phyloP scores from a whole-genome alignment of 371 early-diverging fungal genomes.

The Synchytrium microbalum region DNA sequence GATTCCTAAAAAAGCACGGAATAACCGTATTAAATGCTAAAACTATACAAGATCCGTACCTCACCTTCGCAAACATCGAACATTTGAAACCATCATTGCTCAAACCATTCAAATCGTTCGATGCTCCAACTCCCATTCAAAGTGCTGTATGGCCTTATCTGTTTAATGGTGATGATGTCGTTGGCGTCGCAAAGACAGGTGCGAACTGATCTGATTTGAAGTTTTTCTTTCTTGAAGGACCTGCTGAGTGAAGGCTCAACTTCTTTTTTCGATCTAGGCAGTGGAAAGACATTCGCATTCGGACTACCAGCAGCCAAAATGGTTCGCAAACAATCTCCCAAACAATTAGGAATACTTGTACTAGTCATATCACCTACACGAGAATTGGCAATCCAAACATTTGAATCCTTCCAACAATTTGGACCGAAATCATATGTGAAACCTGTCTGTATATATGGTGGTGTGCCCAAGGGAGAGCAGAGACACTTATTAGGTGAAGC shows the following conservation, averaged over 20 bases:
- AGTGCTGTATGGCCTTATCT: slow-evolving; percentile 44
- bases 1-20: no score
- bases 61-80: background rate
- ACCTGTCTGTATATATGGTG: slow-evolving; percentile 31
- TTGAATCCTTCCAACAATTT: slow-evolving; percentile 45
- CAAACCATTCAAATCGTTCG: slow-evolving; percentile 15
- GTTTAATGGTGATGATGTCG: slow-evolving; percentile 49
- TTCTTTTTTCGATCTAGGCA: slow-evolving; percentile 27
- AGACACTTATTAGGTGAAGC: slow-evolving; percentile 51
- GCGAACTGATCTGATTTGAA: slow-evolving; percentile 16
- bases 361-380: slow-evolving; percentile 92
- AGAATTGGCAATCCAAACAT: slow-evolving; percentile 92
- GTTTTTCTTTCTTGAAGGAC: background rate
- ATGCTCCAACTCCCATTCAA: slow-evolving; percentile 55
- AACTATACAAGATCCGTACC: background rate
- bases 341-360: slow-evolving; percentile 27
- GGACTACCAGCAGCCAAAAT: slow-evolving; percentile 73
- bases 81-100: background rate
- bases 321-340: slow-evolving; percentile 21
- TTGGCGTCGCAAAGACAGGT: slow-evolving; percentile 58
- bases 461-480: slow-evolving; percentile 61
- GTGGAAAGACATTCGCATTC: slow-evolving; percentile 91
- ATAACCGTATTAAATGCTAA: no score
- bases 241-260: no score
- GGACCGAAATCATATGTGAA: background rate